Evolutionary conservation across 2,329 filamentous ascomycete genomes (phyloP).

Genomic region (Celoporthe dispersa): DNA sequence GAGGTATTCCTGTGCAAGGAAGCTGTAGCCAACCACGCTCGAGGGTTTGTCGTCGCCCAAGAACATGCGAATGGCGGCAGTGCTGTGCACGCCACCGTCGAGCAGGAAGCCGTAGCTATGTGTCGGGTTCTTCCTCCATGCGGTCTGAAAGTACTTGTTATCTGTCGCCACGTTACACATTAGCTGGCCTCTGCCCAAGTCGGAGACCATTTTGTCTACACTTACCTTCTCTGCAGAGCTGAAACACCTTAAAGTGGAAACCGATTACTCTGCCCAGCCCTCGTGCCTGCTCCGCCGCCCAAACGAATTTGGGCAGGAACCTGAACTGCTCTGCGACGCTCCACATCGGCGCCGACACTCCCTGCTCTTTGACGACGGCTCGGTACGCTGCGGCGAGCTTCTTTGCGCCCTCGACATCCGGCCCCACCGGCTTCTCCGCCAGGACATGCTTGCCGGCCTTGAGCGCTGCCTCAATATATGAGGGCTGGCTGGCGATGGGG

Average conservation of each 20-base stretch:
- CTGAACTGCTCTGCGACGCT: constrained; percentile 73
- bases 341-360: constrained; percentile 45
- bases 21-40: constrained; percentile 58
- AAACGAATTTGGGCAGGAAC: constrained; percentile 59
- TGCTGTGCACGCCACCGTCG: constrained; percentile 72
- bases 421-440: constrained; percentile 47
- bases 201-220: not conserved
- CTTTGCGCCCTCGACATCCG: constrained; percentile 41
- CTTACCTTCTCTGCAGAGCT: constrained; percentile 42
- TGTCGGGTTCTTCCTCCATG: constrained; percentile 67
- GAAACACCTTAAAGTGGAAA: constrained; percentile 48
- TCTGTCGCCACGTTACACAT: constrained; percentile 10
- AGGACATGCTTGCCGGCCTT: constrained; percentile 56
- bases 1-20: constrained; percentile 57
- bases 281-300: constrained; percentile 53
- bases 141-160: constrained; percentile 51
- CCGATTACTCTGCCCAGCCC: constrained; percentile 56
- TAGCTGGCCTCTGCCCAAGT: not conserved
- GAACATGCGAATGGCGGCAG: constrained; percentile 63
- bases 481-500: constrained; percentile 62
- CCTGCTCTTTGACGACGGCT: constrained; percentile 31
- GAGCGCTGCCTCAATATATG: constrained; percentile 60
- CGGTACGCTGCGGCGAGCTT: constrained; percentile 47
- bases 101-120: constrained; percentile 75
- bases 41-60: constrained; percentile 50